A percentile compares a stretch with the other conserved stretches of the same genome.
Conservation (phyloP, 371 early-diverging fungal genomes). For the Fennellomyces sp. region DNA sequence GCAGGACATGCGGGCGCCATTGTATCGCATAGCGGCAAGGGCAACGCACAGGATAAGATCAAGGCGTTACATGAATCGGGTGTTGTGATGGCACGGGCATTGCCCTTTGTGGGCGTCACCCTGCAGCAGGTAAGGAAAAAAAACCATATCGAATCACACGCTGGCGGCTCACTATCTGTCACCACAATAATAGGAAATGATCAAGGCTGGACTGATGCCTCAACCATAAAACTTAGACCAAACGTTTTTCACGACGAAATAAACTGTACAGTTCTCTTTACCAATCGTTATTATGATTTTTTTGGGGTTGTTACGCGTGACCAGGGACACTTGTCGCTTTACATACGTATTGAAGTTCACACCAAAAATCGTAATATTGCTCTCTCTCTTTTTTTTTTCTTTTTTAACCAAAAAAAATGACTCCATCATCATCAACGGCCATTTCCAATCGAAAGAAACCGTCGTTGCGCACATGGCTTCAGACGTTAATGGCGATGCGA, state of each 20-base stretch:
- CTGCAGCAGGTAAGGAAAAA: slow-evolving; percentile 78
- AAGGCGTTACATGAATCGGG: slow-evolving; percentile 91
- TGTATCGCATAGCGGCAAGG: slow-evolving; percentile 95
- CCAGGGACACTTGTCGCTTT: too few species aligned
- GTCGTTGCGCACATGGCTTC: neutral
- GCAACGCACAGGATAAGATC: slow-evolving; percentile 97
- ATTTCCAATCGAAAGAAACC: neutral
- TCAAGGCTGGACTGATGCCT: neutral
- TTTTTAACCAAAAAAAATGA: neutral
- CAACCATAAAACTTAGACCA: too few species aligned
- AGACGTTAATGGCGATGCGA: neutral
- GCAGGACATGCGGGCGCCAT: slow-evolving; percentile 81
- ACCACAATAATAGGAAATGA: too few species aligned
- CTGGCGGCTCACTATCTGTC: too few species aligned
- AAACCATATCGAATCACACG: too few species aligned
- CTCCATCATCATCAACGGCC: neutral
- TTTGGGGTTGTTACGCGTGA: too few species aligned
- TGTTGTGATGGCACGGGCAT: slow-evolving; percentile 89
- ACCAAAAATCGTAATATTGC: too few species aligned
- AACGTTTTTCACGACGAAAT: too few species aligned
- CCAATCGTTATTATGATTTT: too few species aligned
- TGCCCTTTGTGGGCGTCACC: slow-evolving; percentile 90
- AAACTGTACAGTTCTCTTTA: too few species aligned
- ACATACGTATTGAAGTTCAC: too few species aligned
- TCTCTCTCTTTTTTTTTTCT: too few species aligned